phyloP scores from a whole-genome alignment of 305 asterid species.

The Fraxinus baroniana region DNA sequence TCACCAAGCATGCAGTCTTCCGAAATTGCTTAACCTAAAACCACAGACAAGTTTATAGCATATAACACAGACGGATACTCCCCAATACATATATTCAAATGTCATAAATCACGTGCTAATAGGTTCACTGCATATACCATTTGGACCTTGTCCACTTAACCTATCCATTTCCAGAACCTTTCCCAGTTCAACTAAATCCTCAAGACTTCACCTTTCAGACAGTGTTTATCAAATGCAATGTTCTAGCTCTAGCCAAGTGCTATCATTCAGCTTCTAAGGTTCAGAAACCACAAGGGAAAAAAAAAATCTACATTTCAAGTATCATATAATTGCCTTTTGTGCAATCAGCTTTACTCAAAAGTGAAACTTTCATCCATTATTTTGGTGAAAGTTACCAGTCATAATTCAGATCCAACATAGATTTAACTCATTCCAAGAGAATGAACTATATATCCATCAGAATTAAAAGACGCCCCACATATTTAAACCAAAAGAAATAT shows the following conservation, averaged over 20 bases:
- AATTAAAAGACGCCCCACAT: neutral
- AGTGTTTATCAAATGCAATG: neutral
- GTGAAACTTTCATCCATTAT: neutral
- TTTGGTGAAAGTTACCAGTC: neutral
- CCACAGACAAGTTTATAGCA: neutral
- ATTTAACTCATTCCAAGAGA: neutral
- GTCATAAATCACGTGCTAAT: neutral
- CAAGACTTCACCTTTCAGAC: neutral
- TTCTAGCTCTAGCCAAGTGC: neutral
- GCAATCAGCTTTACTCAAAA: neutral
- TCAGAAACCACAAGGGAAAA: neutral
- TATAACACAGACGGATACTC: conserved; percentile 22
- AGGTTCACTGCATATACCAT: conserved; percentile 1
- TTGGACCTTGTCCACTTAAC: neutral
- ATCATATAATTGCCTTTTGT: neutral
- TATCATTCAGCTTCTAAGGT: neutral
- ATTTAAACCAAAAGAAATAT: neutral
- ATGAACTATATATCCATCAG: neutral
- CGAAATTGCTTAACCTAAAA: neutral
- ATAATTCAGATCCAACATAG: neutral
- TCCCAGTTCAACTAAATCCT: neutral
- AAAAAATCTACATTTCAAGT: neutral
- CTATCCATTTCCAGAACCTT: neutral
- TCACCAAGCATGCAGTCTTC: neutral
- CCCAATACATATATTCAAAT: neutral